Conservation (phyloP, 139 green algal species). For the Astrephomene gubernaculifera region DNA sequence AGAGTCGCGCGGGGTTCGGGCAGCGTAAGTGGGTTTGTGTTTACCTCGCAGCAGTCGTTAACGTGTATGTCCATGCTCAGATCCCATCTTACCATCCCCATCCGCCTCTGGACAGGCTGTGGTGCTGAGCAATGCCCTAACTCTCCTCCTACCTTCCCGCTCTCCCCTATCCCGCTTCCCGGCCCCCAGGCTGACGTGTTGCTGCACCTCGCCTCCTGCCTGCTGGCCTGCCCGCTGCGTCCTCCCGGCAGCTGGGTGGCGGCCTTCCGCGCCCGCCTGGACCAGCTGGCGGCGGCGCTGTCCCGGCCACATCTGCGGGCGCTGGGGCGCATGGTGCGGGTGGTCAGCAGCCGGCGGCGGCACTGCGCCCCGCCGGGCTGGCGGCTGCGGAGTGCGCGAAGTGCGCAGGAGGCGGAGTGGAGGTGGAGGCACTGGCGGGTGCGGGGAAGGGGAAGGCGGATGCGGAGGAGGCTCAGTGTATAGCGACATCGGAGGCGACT, state of each 20-base stretch:
- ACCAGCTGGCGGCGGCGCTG: not conserved
- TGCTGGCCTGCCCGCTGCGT: constrained; percentile 5
- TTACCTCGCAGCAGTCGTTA: not conserved
- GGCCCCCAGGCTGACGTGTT: not conserved
- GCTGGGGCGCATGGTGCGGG: not conserved
- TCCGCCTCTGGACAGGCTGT: not conserved
- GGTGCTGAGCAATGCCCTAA: not conserved
- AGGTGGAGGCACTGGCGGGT: not conserved
- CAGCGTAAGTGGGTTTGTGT: not conserved
- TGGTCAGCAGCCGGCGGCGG: not conserved
- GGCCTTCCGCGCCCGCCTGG: constrained; percentile 2
- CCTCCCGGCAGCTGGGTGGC: not conserved
- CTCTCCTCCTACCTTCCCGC: not conserved
- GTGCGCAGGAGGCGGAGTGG: not conserved
- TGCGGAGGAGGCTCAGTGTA: no score
- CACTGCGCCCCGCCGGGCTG: not conserved
- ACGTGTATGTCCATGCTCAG: not conserved
- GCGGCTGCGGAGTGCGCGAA: not conserved
- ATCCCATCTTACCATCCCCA: no score
- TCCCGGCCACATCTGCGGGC: not conserved
- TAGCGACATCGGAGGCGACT: no score
- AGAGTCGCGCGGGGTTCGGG: not conserved
- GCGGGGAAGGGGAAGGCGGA: no score
- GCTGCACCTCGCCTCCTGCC: not conserved
- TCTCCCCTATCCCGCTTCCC: not conserved